phyloP scores from a whole-genome alignment of 306 rosid genomes.

The Geum urbanum region DNA sequence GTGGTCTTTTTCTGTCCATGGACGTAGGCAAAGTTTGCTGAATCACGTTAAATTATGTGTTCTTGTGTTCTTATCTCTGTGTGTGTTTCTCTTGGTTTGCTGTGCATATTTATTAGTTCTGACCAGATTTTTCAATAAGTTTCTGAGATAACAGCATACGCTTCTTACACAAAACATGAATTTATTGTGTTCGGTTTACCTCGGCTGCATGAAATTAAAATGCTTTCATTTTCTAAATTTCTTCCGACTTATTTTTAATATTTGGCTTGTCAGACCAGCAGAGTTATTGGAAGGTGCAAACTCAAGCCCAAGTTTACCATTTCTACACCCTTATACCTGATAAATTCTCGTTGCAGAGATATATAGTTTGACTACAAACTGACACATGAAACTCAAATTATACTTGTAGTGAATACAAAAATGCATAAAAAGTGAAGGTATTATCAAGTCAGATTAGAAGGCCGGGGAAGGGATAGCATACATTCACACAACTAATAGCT shows the following conservation, averaged over 20 bases:
- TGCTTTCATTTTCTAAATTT: neutral
- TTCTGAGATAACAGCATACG: neutral
- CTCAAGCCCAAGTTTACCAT: neutral
- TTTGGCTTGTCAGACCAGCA: neutral
- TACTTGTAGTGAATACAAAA: slow-evolving; percentile 9
- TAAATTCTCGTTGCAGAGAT: too few species aligned
- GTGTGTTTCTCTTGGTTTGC: too few species aligned
- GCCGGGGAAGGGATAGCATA: neutral
- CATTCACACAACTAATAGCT: too few species aligned
- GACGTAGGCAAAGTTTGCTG: too few species aligned
- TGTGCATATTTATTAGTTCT: too few species aligned
- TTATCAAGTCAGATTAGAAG: neutral
- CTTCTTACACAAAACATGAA: neutral
- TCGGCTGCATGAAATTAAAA: neutral
- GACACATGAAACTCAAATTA: neutral
- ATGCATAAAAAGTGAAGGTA: too few species aligned
- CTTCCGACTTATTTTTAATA: neutral
- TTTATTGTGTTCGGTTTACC: neutral
- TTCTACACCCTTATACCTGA: neutral
- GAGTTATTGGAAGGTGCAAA: neutral
- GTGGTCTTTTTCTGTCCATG: too few species aligned
- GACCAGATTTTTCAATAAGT: neutral
- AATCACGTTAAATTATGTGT: too few species aligned
- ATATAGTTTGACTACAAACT: neutral
- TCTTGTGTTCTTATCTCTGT: too few species aligned